Evolutionary conservation across 208 protist genomes (phyloP).

Genomic region (Acanthamoeba healyi): DNA sequence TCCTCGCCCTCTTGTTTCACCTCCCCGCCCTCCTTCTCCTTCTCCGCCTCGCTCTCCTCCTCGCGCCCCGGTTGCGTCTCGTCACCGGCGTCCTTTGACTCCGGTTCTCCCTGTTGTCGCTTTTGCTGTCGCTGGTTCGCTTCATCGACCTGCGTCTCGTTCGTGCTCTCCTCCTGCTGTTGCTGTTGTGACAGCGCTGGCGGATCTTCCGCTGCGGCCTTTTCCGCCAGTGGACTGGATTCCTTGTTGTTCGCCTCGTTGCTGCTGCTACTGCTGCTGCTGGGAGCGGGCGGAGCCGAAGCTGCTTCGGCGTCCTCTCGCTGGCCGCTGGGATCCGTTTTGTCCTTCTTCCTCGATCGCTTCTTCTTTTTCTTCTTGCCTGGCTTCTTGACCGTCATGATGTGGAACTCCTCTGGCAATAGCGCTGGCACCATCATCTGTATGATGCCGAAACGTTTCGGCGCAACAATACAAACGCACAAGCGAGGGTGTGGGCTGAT

Average conservation of each 20-base stretch:
- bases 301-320: not conserved
- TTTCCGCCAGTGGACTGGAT: too few relatives aligned
- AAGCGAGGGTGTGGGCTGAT: too few relatives aligned
- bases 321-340: not conserved
- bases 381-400: constrained; percentile 41
- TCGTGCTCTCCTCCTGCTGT: not conserved
- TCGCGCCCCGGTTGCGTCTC: not conserved
- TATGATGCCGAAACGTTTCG: too few relatives aligned
- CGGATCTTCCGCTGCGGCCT: too few relatives aligned
- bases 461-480: too few relatives aligned
- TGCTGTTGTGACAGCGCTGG: too few relatives aligned
- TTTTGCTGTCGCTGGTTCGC: not conserved
- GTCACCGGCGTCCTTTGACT: not conserved
- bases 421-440: constrained; percentile 48
- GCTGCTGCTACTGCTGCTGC: too few relatives aligned
- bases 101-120: too few relatives aligned
- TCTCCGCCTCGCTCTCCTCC: not conserved
- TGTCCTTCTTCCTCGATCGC: constrained; percentile 35
- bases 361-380: constrained; percentile 73
- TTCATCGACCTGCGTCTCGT: too few relatives aligned
- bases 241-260: not conserved
- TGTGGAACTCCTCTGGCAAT: constrained; percentile 62
- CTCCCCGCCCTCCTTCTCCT: not conserved
- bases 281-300: too few relatives aligned
- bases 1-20: not conserved